Evolutionary conservation across 306 rosid species (phyloP), one percentile per base, ranked within the genome.

Genomic region (Inga leiocalycina): DNA sequence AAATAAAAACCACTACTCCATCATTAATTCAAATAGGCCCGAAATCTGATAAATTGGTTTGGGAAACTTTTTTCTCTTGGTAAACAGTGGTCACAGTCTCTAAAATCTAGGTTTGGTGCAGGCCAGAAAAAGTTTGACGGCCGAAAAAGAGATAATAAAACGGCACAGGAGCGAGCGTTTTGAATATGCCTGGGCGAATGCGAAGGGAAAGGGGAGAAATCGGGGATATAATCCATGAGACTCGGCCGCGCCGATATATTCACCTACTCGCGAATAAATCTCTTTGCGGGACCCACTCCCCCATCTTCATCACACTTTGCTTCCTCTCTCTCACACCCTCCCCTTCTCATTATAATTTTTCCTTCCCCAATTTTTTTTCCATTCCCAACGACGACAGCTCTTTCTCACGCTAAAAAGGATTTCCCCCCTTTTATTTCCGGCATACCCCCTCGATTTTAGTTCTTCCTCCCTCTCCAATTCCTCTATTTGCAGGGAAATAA

Each of bases 211-310:
- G 66, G 34, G 5, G 66, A 59, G 30, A 56, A 59, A n/a, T 59
- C 14, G 66, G 32, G 14, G 14, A 59, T n/a, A 57, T 22, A 10
- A 59, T 9, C 14, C 4, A 10, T 1, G 66, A 20, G 66, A 59
- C 13, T n/a, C 13, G 32, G 32, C 27, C 27, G 0, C 66, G 32
- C 34, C 66, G 66, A 59, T 59, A 59, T 78, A 54, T 77, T 86
- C 82, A 84, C 79, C 85, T 46, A 37, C 83, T 56, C 14, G 37
- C 61, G 27, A n/a, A 46, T 67, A 86, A 86, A 81, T 84, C 80
- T 86, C 68, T 24, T 14, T 54, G 85, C n/a, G 76, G 76, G 66
- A 13, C 87, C 83, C 83, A 67, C 74, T 15, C 0, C 0, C 19
- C 81, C 51, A 39, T 67, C 39, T 22, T 46, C 84, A 66, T 69